Evolutionary conservation across 2,329 filamentous ascomycete species (phyloP).

Genomic region (Botrytis tulipae): DNA sequence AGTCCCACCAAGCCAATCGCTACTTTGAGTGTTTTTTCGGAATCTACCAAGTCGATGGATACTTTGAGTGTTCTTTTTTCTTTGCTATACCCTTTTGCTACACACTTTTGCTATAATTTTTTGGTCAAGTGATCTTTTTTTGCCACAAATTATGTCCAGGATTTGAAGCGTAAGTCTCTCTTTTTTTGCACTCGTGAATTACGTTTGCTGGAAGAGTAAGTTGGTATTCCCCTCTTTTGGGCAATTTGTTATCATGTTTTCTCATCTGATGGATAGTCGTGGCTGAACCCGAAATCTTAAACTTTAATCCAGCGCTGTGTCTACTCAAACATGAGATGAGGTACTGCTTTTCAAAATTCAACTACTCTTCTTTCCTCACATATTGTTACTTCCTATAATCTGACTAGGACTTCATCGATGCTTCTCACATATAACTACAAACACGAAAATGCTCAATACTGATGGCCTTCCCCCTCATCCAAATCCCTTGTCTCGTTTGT

Average conservation of each 20-base stretch:
- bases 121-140: conserved; percentile 11
- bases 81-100: background rate
- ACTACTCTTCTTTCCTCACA: too few relatives aligned
- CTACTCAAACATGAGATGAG: too few relatives aligned
- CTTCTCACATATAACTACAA: too few relatives aligned
- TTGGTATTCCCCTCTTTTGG: background rate
- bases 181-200: background rate
- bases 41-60: conserved; percentile 9
- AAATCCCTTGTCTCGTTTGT: background rate
- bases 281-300: too few relatives aligned
- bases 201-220: background rate
- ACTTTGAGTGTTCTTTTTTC: background rate
- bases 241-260: background rate
- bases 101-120: background rate
- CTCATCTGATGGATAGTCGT: too few relatives aligned
- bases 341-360: too few relatives aligned
- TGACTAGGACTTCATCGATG: too few relatives aligned
- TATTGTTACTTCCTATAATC: too few relatives aligned
- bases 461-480: too few relatives aligned
- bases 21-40: conserved; percentile 11
- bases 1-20: background rate
- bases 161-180: background rate
- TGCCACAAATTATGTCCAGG: background rate
- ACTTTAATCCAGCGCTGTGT: too few relatives aligned
- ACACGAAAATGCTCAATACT: too few relatives aligned